Conservation (phyloP, 352 stramenopile species). For the Phytophthora colocasiae region DNA sequence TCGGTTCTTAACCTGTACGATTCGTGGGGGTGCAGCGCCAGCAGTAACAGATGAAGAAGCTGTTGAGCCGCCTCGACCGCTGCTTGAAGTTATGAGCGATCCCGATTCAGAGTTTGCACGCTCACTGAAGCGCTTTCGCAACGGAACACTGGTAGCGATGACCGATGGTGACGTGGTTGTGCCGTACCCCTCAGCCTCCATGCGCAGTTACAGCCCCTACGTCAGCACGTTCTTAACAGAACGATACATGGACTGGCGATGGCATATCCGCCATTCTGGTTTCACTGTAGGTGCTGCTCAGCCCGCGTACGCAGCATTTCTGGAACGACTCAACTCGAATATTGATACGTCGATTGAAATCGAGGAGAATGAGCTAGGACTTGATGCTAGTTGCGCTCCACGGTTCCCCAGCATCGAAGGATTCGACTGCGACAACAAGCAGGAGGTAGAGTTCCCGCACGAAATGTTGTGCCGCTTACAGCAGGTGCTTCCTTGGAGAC, state of each 20-base stretch:
- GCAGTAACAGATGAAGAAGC: conserved; percentile 14
- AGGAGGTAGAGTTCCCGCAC: conserved; percentile 78
- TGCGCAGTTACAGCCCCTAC: conserved; percentile 78
- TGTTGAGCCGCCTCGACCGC: conserved; percentile 25
- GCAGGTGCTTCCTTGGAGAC: conserved; percentile 58
- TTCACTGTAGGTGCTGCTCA: conserved; percentile 36
- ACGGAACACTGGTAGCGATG: conserved; percentile 78
- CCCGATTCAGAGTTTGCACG: conserved; percentile 58
- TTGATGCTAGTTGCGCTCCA: conserved; percentile 45
- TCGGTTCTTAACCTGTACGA: conserved; percentile 1
- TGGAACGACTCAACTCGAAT: conserved; percentile 45
- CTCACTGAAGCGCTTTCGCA: conserved; percentile 60
- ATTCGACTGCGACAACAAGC: conserved; percentile 78
- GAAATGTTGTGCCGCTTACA: conserved; percentile 69
- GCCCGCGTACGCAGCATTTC: conserved; percentile 27
- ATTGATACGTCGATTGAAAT: conserved; percentile 56
- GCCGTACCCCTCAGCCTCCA: conserved; percentile 73
- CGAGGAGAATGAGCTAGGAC: conserved; percentile 41
- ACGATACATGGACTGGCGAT: conserved; percentile 68
- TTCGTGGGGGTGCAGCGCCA: conserved; percentile 19
- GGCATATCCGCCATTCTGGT: conserved; percentile 75
- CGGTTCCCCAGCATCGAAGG: conserved; percentile 64
- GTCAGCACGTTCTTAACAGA: conserved; percentile 58
- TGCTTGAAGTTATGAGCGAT: conserved; percentile 76
- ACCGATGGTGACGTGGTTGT: conserved; percentile 81